Percentiles rank a stretch among this genome's conserved stretches.
Conservation (phyloP, 805 yeast genomes). For the Myxozyma geophila region DNA sequence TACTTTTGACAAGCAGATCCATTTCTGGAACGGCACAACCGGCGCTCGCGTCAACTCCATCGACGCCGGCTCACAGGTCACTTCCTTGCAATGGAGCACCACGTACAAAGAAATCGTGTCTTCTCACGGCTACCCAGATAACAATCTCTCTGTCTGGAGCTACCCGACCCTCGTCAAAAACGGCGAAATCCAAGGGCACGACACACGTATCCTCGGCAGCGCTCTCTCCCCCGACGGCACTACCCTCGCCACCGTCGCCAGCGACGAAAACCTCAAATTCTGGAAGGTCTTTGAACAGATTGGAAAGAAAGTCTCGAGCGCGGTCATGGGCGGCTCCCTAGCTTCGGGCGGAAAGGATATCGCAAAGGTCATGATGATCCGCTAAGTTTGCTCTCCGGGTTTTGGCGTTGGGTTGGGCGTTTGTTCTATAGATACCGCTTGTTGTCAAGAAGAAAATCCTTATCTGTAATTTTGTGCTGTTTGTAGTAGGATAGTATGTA, state of each 20-base stretch:
- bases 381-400: conserved; percentile 42
- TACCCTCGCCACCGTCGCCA: conserved; percentile 91
- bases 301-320: conserved; percentile 44
- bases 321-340: conserved; percentile 41
- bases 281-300: conserved; percentile 82
- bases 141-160: conserved; percentile 79
- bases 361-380: conserved; percentile 57
- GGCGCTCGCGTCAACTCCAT: conserved; percentile 86
- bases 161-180: conserved; percentile 85
- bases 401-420: conserved; percentile 4
- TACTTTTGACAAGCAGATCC: conserved; percentile 81
- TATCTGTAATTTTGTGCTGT: not conserved
- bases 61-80: conserved; percentile 91
- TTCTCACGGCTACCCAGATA: conserved; percentile 91
- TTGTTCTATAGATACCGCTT: conserved; percentile 12
- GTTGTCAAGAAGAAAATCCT: not conserved
- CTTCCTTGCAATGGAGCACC: conserved; percentile 88
- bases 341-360: conserved; percentile 53
- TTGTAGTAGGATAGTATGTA: not conserved
- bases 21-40: conserved; percentile 93
- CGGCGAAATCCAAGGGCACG: conserved; percentile 92
- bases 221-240: conserved; percentile 88
- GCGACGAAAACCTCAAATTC: conserved; percentile 94
- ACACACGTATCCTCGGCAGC: conserved; percentile 80
- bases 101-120: conserved; percentile 74